Conservation (phyloP, 2,329 filamentous ascomycete genomes). For the Pseudopyricularia cyperi region DNA sequence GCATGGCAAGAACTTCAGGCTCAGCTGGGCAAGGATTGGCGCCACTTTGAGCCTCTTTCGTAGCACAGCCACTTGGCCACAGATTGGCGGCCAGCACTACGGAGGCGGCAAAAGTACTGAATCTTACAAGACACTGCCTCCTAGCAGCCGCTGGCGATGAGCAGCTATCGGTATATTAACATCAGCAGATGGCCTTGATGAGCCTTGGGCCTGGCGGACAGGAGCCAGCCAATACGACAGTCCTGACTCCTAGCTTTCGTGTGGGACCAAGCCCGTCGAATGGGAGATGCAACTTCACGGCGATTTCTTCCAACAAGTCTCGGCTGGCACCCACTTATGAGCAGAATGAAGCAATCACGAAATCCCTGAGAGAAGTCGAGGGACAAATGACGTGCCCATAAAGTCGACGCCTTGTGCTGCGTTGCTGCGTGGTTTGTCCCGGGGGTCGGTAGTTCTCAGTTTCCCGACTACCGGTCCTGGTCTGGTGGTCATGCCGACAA, state of each 20-base stretch:
- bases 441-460: background rate
- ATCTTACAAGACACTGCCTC: background rate
- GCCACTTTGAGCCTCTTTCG: no score
- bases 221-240: background rate
- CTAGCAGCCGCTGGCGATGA: background rate
- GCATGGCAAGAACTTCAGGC: no score
- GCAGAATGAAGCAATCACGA: background rate
- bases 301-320: background rate
- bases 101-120: background rate
- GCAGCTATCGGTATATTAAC: background rate
- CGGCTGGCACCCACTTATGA: no score
- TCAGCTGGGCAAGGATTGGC: no score
- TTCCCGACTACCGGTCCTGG: background rate
- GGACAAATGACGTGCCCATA: no score
- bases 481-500: background rate
- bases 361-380: background rate
- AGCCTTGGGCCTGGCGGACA: background rate
- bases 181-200: background rate
- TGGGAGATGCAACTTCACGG: background rate
- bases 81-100: no score
- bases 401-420: background rate
- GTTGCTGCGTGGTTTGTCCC: background rate
- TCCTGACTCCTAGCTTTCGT: background rate
- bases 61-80: no score
- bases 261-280: background rate